These are phyloP conservation scores for Dimargaris cristalligena DNA, from an alignment of 192 early-diverging fungal genomes.

Conservation along the genomic window DNA sequence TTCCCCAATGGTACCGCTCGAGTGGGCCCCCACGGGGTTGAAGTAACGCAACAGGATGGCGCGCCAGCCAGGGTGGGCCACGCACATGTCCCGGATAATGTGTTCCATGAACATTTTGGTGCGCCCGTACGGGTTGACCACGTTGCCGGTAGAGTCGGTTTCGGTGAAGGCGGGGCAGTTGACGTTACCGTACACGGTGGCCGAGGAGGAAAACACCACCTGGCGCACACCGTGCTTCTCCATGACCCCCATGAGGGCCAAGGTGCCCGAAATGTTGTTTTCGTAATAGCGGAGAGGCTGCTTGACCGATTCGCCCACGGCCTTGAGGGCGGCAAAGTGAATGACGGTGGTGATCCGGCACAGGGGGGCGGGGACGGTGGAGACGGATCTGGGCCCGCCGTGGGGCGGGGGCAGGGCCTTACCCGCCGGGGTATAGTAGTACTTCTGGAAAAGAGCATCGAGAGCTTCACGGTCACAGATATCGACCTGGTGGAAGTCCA, in stretches of 20 bases:
- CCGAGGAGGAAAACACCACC: constrained; percentile 89
- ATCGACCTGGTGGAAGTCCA: constrained; percentile 63
- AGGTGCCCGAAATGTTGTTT: constrained; percentile 82
- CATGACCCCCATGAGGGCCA: constrained; percentile 74
- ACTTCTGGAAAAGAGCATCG: constrained; percentile 49
- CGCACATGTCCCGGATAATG: constrained; percentile 58
- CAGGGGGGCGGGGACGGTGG: neutral
- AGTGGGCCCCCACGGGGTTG: constrained; percentile 88
- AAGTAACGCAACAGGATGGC: constrained; percentile 71
- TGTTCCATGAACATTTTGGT: constrained; percentile 91
- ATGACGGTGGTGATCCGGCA: constrained; percentile 43
- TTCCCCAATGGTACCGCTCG: constrained; percentile 80
- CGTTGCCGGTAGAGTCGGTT: constrained; percentile 46
- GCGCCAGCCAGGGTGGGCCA: constrained; percentile 41
- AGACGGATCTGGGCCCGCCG: neutral
- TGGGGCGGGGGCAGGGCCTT: constrained; percentile 22
- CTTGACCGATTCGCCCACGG: constrained; percentile 61
- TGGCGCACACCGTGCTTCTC: constrained; percentile 61
- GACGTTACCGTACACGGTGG: constrained; percentile 77
- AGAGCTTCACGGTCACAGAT: constrained; percentile 51
- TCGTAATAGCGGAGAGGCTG: constrained; percentile 83
- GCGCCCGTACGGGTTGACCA: constrained; percentile 84
- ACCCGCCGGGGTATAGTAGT: constrained; percentile 32
- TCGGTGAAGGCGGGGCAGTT: constrained; percentile 27
- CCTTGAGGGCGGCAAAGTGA: constrained; percentile 82